phyloP scores from a whole-genome alignment of 2,329 filamentous ascomycete species.

The Fusarium brevicatenulatum region DNA sequence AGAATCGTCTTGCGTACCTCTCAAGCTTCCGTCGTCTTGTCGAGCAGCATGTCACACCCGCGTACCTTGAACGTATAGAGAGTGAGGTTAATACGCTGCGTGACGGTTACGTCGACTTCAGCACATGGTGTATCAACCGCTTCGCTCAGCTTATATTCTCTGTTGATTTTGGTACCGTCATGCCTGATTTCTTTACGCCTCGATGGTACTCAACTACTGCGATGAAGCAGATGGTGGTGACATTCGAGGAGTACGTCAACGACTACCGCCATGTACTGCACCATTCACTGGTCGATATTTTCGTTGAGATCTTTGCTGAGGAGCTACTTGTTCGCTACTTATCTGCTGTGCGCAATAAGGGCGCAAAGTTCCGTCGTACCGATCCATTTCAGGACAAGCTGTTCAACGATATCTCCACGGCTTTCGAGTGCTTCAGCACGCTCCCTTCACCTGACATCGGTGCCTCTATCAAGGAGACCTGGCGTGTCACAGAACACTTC shows the following conservation, averaged over 20 bases:
- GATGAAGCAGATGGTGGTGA: constrained; percentile 93
- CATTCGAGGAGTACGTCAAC: constrained; percentile 92
- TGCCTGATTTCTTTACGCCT: constrained; percentile 89
- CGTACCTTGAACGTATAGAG: constrained; percentile 80
- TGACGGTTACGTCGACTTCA: constrained; percentile 94
- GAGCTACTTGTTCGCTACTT: constrained; percentile 90
- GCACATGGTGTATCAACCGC: constrained; percentile 88
- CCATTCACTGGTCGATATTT: constrained; percentile 87
- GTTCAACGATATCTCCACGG: constrained; percentile 89
- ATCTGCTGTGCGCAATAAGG: constrained; percentile 84
- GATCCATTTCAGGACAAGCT: constrained; percentile 95
- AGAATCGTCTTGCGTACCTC: constrained; percentile 81
- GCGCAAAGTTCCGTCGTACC: constrained; percentile 84
- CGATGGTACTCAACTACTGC: constrained; percentile 88
- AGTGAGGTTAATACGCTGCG: constrained; percentile 79
- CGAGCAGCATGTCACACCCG: constrained; percentile 80
- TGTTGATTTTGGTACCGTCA: constrained; percentile 86
- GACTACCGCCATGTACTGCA: constrained; percentile 89
- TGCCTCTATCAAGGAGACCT: constrained; percentile 84
- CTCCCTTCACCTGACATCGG: constrained; percentile 76
- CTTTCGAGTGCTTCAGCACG: constrained; percentile 86
- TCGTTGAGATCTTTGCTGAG: constrained; percentile 92
- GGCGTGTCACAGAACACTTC: constrained; percentile 90
- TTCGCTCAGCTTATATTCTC: constrained; percentile 90
- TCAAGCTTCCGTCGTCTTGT: constrained; percentile 87